Evolutionary conservation across 2,329 filamentous ascomycete species (phyloP), one percentile per base, ranked within the genome.

Genomic region (Diaporthe longicolla): DNA sequence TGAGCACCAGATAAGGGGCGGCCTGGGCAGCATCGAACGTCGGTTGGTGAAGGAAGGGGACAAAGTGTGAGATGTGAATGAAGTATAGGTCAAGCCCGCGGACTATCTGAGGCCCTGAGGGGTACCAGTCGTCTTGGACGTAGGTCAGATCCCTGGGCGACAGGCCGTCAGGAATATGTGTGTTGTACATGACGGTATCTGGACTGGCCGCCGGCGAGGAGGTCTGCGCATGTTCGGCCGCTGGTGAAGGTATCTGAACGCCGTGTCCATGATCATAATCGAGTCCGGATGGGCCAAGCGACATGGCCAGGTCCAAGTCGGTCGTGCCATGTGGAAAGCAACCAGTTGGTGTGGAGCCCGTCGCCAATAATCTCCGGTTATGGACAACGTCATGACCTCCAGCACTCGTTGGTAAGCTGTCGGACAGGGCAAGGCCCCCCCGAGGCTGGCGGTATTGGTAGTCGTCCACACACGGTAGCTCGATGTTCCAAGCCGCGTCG

Each of bases 41-140:
- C 11, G 81, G 77, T 69, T 77, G 76, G 76, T 83, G 81, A 43
- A 85, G 75, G 54, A 85, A 84, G 0, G 83, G 82, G 6, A 85
- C 71, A 35, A 83, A 84, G 26, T 80, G 78, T 19, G 83, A 81
- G 32, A 84, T 76, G 71, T 84, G 80, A 4, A 70, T 65, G 69
- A 85, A 85, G 75, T 81, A 85, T 15, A 85, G 76, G 9, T 79
- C 75, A 71, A 80, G 80, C 8, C 83, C 83, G 8, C 76, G 77
- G 24, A 73, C 70, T 24, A 82, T 77, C 75, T 85, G 83, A 2
- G 68, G 52, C 0, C 75, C 19, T 1, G 82, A 82, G 4, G 81
- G 82, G 55, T 70, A 77, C 82, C 81, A 84, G 54, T 79, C 75
- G 29, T 80, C 78, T 21, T 79, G 77, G 40, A 77, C 71, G 40